Base-by-base conservation (phyloP, 164 flowering plant genomes). In the Sedum album region DNA sequence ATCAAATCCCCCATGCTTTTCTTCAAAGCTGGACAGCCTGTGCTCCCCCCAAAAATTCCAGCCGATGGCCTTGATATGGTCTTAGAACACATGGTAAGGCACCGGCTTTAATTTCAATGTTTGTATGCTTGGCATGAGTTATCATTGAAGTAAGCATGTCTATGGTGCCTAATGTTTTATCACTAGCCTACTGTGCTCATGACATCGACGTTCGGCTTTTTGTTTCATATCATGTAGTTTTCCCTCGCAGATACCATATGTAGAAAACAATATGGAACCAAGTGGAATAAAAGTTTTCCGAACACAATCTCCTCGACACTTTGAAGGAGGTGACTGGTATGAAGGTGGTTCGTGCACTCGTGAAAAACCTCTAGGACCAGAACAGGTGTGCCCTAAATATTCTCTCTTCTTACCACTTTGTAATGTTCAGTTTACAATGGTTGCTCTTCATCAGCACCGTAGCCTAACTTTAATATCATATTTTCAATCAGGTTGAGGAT, bases 301-400 rank as follows among this genome's bases (percentile, higher is more conserved):
- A 20, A 94, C 98, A 26, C 93, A 94, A 79, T 94, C 97, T 10
- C 96, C 97, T 15, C 79, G 97, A 69, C 98, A 94, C 81, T 94
- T 94, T 80, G 97, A 91, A 82, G 97, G 98, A 67, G 97, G 99
- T 77, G 97, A 94, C 65, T 94, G 99, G 99, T 81, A 94, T 72
- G 88, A 88, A 76, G 97, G 96, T 70, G 99, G 96, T 72, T 85
- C 96, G 35, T 94, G 99, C 71, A 82, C 65, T 42, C 88, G 88
- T 4, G 35, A 63, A 28, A 73, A 81, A 71, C 97, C 99, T 73
- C 74, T 91, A 73, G 65, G 53, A 25, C 79, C 80, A 10, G 79
- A 80, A 65, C 77, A 88, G 84, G 99, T 94, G 70, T 72, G 71
- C 68, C 7, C 28, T 33, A 4, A 21, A 21, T 6, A 25, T 26